Percentiles rank a stretch among this genome's conserved stretches.
Evolutionary conservation across 371 early-diverging fungal genomes (phyloP).

Genomic region (Nematocida minor): DNA sequence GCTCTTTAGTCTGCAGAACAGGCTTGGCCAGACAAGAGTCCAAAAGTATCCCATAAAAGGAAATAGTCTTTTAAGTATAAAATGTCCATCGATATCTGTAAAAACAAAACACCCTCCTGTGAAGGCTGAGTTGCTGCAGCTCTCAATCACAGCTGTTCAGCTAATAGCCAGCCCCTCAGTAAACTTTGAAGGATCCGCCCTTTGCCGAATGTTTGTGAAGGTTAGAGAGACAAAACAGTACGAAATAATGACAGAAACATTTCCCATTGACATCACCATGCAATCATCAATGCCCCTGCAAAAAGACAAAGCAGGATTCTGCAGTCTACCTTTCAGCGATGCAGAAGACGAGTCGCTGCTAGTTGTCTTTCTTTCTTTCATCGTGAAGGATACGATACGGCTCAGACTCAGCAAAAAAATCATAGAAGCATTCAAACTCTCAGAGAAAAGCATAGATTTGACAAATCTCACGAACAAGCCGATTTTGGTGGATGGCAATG

Average conservation of each 20-base stretch:
- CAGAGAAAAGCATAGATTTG: background rate
- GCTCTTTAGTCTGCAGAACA: background rate
- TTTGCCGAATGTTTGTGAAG: slow-evolving; percentile 5
- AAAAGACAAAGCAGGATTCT: slow-evolving; percentile 11
- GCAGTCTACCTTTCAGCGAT: slow-evolving; percentile 36
- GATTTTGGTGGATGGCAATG: background rate
- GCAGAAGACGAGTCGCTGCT: slow-evolving; percentile 12
- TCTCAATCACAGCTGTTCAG: background rate
- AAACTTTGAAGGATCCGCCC: slow-evolving; percentile 2
- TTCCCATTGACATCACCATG: slow-evolving; percentile 6
- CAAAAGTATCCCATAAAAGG: slow-evolving; percentile 28
- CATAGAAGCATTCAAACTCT: slow-evolving; percentile 8
- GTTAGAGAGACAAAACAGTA: slow-evolving; percentile 6
- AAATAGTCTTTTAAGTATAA: background rate
- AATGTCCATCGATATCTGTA: background rate
- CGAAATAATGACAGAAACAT: slow-evolving; percentile 26
- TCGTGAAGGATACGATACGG: slow-evolving; percentile 13
- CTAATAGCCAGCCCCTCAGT: background rate
- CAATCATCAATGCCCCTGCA: background rate
- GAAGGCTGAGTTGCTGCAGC: slow-evolving; percentile 6
- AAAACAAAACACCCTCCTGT: background rate
- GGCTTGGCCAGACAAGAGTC: background rate
- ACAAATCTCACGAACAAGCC: slow-evolving; percentile 26
- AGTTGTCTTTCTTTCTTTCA: background rate
- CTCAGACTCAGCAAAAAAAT: slow-evolving; percentile 46